Evolutionary conservation across 2,329 filamentous ascomycete species (phyloP), one percentile per base, ranked within the genome.

Genomic region (Ophiostoma sp.): DNA sequence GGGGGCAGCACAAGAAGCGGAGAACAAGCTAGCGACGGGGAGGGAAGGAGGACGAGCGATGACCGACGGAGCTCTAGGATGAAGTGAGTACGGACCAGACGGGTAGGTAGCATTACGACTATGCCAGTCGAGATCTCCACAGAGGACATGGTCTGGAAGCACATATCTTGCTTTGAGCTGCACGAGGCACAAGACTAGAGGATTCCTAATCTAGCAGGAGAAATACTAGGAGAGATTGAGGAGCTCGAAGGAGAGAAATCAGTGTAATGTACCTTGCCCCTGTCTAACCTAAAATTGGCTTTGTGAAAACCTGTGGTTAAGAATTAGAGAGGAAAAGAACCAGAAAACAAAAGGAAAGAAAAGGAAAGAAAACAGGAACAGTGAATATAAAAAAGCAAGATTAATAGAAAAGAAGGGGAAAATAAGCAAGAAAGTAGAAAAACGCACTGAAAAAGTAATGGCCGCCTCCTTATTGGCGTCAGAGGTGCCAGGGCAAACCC

Each of bases 51-150:
- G 14, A 55, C n/a, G 49, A 55, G 49, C 7, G 49, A 55, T 27
- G 16, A 55, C 49, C n/a, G 49, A 55, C 49, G n/a, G 49, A 55
- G 49, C 49, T 55, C 27, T 55, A 18, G 49, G 49, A 55, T 11
- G 6, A 55, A 55, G n/a, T 55, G 49, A 55, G 47, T 6, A 49
- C 49, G 49, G 49, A 27, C 49, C 49, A 55, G 49, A 55, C n/a
- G 49, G 49, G 49, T 27, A 55, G 49, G 49, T 55, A 27, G n/a
- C 49, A 27, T 55, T 27, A 55, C n/a, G 16, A 27, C 49, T 27
- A 52, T 1, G 47, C 7, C 9, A 27, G 49, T 52, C 27, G 49
- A 52, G n/a, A 27, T 52, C n/a, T 27, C 49, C 49, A 27, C 45
- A 16, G 12, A 49, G 45, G 12, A 49, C 45, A 49, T 14, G 45